Evolutionary conservation across 2,329 filamentous ascomycete species (phyloP).

Genomic region (Neofusicoccum cordaticola): DNA sequence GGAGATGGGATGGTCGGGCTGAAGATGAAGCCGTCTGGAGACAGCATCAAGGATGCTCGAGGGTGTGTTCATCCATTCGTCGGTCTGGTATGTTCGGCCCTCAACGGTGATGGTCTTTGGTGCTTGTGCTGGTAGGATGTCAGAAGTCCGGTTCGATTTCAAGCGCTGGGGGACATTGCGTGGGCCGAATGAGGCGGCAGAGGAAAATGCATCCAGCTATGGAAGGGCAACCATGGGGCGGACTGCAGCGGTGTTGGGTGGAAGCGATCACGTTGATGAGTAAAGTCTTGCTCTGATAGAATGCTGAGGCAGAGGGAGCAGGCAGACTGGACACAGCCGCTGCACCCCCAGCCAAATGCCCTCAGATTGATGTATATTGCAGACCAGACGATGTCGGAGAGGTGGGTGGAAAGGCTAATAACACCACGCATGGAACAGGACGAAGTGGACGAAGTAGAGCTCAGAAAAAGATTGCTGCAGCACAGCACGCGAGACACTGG

Average conservation of each 20-base stretch:
- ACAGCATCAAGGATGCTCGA: conserved; percentile 71
- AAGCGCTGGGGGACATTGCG: background rate
- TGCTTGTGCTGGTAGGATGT: conserved; percentile 5
- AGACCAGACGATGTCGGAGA: too few relatives aligned
- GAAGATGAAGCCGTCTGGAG: conserved; percentile 79
- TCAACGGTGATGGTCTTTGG: conserved; percentile 55
- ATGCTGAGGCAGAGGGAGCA: too few relatives aligned
- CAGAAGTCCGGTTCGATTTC: background rate
- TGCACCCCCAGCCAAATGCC: too few relatives aligned
- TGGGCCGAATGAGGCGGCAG: too few relatives aligned
- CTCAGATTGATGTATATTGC: too few relatives aligned
- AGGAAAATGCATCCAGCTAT: too few relatives aligned
- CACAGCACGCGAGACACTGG: background rate
- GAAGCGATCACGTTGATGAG: too few relatives aligned
- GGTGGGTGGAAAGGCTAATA: background rate
- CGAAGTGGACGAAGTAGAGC: background rate
- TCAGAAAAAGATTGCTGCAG: background rate
- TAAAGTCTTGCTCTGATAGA: too few relatives aligned
- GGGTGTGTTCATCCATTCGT: conserved; percentile 84
- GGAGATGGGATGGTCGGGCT: conserved; percentile 81
- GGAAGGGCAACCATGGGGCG: too few relatives aligned
- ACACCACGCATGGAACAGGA: background rate
- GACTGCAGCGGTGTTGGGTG: too few relatives aligned
- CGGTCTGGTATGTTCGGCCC: conserved; percentile 62
- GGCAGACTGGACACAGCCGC: too few relatives aligned